Evolutionary conservation across 2,329 filamentous ascomycete species (phyloP).

Genomic region (Ceratocystis lukuohia): DNA sequence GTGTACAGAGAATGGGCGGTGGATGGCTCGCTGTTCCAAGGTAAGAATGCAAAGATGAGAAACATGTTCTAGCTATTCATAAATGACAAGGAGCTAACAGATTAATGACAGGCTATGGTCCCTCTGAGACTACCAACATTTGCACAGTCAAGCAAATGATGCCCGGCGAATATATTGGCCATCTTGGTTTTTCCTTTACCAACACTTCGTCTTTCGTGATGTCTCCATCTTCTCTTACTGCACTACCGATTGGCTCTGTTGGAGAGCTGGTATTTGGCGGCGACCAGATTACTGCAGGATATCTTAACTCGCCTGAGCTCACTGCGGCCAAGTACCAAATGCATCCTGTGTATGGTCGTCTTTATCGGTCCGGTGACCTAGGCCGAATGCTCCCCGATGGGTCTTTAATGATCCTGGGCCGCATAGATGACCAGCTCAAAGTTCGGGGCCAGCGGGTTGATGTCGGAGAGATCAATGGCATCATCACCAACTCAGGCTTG

Average conservation of each 20-base stretch:
- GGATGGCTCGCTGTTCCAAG: constrained; percentile 56
- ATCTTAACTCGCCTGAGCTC: constrained; percentile 50
- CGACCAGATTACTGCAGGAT: constrained; percentile 64
- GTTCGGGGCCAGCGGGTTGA: constrained; percentile 70
- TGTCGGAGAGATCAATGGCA: constrained; percentile 54
- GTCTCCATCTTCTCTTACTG: constrained; percentile 30
- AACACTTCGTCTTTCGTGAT: constrained; percentile 67
- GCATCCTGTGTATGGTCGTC: constrained; percentile 52
- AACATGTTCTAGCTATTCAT: too few relatives aligned
- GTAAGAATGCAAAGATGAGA: constrained; percentile 23
- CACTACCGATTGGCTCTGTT: constrained; percentile 55
- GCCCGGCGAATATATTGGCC: constrained; percentile 48
- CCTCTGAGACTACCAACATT: constrained; percentile 78
- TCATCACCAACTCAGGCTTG: constrained; percentile 36
- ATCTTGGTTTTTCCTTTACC: constrained; percentile 59
- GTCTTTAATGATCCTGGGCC: constrained; percentile 57
- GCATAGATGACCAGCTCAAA: constrained; percentile 70
- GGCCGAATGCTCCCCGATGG: constrained; percentile 68
- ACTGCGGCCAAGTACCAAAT: constrained; percentile 54
- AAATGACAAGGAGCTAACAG: background rate
- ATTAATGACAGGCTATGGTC: constrained; percentile 49
- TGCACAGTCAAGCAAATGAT: constrained; percentile 59
- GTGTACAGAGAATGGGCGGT: constrained; percentile 53
- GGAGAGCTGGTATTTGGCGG: constrained; percentile 84
- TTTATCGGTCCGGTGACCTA: constrained; percentile 75